Base-by-base conservation (phyloP, 805 yeast species). In the Metschnikowia lochheadii region DNA sequence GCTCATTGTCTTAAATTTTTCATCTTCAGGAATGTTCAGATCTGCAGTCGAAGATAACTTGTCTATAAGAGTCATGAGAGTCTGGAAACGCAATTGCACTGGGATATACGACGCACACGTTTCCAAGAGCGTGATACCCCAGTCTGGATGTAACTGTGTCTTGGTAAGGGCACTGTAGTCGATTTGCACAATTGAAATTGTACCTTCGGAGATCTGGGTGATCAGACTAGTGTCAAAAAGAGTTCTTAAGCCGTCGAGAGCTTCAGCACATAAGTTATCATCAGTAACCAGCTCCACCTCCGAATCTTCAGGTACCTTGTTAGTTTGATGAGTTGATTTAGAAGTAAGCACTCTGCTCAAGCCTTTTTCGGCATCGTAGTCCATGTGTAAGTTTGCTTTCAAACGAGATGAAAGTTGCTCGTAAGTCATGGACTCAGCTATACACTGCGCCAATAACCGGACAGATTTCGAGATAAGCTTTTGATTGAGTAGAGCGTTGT, bases 81-180 rank as follows among this genome's bases (percentile, higher is more conserved):
- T 76, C 29, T 82, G 70, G 68, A 86, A 89, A 55, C 96, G 73
- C 56, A 82, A 75, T 62, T 83, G 96, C 36, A 83, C 94, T 0
- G 89, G 97, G 8, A 89, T 80, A 80, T 91, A 89, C 37, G 80
- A 78, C 6, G 90, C 82, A 51, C 88, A 78, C 54, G 82, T 71
- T 54, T 83, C 84, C 35, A 88, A 68, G 43, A 91, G 70, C 8
- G 73, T 65, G 29, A 77, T 71, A 2, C 80, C 72, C 91, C 91
- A 85, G 6, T 61, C 41, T 40, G 68, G 17, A 21, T 34, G 46
- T 26, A 26, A 44, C 2, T 26, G 6, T 44, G 35, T 35, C 29
- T 17, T 15, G 14, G 39, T 15, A 3, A 36, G 23, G 44, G 61
- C 53, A 6, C 21, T 61, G 56, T 75, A 79, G 14, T 62, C 65